A percentile compares a stretch with the other conserved stretches of the same genome.
Evolutionary conservation across 306 rosid genomes (phyloP).

Genomic region (Ceratonia siliqua): DNA sequence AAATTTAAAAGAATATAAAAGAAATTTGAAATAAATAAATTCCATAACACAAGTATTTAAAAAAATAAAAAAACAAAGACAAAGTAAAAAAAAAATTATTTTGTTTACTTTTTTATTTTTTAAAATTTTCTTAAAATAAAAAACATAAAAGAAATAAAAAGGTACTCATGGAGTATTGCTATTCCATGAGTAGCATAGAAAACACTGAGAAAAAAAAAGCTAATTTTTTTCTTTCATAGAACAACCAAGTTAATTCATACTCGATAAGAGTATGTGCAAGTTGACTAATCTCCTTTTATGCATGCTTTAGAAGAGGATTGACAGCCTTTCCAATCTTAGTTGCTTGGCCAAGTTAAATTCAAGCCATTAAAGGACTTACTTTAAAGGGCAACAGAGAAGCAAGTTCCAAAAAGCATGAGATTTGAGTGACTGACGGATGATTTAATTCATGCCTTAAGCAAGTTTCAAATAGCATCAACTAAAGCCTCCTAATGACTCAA

Average conservation of each 20-base stretch:
- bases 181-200: too few species aligned
- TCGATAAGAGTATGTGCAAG: slow-evolving; percentile 66
- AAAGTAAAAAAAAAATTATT: too few species aligned
- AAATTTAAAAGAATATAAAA: too few species aligned
- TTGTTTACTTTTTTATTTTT: too few species aligned
- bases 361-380: slow-evolving; percentile 5
- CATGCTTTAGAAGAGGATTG: slow-evolving; percentile 65
- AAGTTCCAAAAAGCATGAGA: slow-evolving; percentile 15
- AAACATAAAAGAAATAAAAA: too few species aligned
- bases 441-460: slow-evolving; percentile 64
- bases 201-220: slow-evolving; percentile 11
- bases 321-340: slow-evolving; percentile 95
- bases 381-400: slow-evolving; percentile 6
- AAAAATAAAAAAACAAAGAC: too few species aligned
- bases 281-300: slow-evolving; percentile 53
- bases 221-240: slow-evolving; percentile 21
- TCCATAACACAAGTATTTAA: too few species aligned
- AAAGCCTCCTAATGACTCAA: slow-evolving; percentile 83
- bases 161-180: too few species aligned
- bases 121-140: too few species aligned
- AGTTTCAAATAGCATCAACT: slow-evolving; percentile 74
- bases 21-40: too few species aligned
- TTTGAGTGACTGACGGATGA: slow-evolving; percentile 23
- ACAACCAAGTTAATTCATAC: slow-evolving; percentile 47
- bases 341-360: slow-evolving; percentile 54